These are phyloP conservation scores for Perkinsus olseni DNA, from an alignment of 169 alveolate species.

Conservation along the genomic window DNA sequence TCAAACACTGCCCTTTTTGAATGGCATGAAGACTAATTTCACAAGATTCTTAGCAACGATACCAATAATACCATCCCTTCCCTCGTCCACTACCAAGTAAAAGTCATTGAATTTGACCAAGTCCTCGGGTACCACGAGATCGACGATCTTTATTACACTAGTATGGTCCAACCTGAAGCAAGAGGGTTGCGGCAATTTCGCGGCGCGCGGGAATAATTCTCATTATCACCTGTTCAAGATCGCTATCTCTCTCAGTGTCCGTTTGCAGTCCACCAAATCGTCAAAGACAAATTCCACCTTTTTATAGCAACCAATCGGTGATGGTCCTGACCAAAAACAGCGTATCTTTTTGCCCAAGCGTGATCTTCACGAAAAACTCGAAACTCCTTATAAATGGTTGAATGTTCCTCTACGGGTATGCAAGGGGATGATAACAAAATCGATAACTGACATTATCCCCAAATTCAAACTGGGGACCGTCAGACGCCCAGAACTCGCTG, in stretches of 20 bases:
- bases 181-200: too few species aligned
- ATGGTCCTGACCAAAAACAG: conserved; percentile 14
- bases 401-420: too few species aligned
- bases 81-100: not conserved
- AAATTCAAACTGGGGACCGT: too few species aligned
- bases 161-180: not conserved
- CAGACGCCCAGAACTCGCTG: too few species aligned
- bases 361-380: too few species aligned
- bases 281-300: conserved; percentile 76
- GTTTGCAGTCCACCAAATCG: conserved; percentile 78
- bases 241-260: conserved; percentile 84
- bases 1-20: too few species aligned
- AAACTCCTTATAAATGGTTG: too few species aligned
- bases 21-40: too few species aligned
- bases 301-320: conserved; percentile 81
- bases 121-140: conserved; percentile 64
- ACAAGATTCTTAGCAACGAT: not conserved
- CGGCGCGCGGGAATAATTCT: too few species aligned
- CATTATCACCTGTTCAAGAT: conserved; percentile 76
- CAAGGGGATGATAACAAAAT: too few species aligned
- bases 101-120: conserved; percentile 70
- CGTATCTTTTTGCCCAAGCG: too few species aligned
- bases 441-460: not conserved
- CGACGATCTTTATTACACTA: not conserved
- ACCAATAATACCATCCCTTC: not conserved